A percentile compares a stretch with the other conserved stretches of the same genome.
Conservation (phyloP, 73 alveolate genomes). For the Tetrahymena elliotti region DNA sequence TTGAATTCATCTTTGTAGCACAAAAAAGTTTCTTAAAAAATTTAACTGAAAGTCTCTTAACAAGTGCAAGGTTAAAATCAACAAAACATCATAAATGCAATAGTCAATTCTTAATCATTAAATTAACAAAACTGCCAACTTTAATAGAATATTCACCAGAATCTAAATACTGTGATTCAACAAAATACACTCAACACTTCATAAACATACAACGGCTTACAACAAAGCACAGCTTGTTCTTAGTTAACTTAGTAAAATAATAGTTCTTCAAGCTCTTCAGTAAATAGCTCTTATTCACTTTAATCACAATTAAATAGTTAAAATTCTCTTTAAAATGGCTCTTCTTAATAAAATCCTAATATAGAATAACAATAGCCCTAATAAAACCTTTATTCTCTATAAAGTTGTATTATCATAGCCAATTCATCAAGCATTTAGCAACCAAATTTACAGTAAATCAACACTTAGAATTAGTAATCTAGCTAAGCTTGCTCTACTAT, state of each 20-base stretch:
- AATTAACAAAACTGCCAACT: background rate
- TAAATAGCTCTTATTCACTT: background rate
- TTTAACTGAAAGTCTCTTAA: background rate
- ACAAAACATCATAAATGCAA: background rate
- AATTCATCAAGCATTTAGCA: background rate
- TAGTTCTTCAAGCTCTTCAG: background rate
- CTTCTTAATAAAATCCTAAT: background rate
- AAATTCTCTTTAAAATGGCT: background rate
- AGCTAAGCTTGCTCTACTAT: background rate
- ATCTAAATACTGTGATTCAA: background rate
- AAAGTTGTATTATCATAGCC: background rate
- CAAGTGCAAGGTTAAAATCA: background rate
- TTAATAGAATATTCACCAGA: background rate
- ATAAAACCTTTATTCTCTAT: background rate
- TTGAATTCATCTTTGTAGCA: background rate
- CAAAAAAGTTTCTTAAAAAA: background rate
- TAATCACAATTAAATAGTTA: background rate
- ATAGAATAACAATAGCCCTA: background rate
- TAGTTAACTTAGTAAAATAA: background rate
- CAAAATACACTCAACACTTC: background rate
- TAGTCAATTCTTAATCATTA: background rate
- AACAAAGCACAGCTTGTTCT: background rate
- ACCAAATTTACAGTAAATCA: background rate
- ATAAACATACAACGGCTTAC: background rate
- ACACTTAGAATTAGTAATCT: background rate